These are phyloP conservation scores for Fusarium solani-melongenae DNA, from an alignment of 2,329 filamentous ascomycete genomes.

Conservation along the genomic window DNA sequence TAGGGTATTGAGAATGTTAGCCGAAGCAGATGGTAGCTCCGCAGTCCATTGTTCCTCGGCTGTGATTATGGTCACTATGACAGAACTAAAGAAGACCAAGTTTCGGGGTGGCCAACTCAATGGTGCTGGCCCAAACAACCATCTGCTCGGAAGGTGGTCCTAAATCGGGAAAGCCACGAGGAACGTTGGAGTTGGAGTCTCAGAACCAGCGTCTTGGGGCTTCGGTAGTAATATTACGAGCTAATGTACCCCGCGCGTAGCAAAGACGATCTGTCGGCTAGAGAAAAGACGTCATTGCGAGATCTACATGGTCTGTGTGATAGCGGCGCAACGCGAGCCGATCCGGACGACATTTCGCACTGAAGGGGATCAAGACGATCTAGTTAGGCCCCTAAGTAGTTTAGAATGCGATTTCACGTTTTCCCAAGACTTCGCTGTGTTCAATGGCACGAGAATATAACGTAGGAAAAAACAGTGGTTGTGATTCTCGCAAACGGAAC, in stretches of 20 bases:
- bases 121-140: neutral
- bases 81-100: neutral
- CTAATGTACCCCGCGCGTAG: constrained; percentile 32
- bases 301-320: constrained; percentile 1
- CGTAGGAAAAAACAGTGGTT: neutral
- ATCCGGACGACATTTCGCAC: neutral
- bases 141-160: constrained; percentile 32
- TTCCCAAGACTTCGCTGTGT: neutral
- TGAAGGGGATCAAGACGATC: neutral
- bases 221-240: neutral
- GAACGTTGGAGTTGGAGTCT: neutral
- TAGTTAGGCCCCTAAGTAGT: too few relatives aligned
- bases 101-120: neutral
- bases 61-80: neutral
- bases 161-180: constrained; percentile 16
- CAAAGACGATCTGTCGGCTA: neutral
- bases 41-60: neutral
- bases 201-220: neutral
- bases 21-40: neutral
- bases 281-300: constrained; percentile 1
- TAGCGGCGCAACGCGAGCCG: neutral
- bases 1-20: neutral
- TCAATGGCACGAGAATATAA: neutral
- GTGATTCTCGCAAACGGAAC: neutral
- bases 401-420: neutral